phyloP scores from a whole-genome alignment of 495 filamentous ascomycete genomes.

The Evansstolkia leycettana region DNA sequence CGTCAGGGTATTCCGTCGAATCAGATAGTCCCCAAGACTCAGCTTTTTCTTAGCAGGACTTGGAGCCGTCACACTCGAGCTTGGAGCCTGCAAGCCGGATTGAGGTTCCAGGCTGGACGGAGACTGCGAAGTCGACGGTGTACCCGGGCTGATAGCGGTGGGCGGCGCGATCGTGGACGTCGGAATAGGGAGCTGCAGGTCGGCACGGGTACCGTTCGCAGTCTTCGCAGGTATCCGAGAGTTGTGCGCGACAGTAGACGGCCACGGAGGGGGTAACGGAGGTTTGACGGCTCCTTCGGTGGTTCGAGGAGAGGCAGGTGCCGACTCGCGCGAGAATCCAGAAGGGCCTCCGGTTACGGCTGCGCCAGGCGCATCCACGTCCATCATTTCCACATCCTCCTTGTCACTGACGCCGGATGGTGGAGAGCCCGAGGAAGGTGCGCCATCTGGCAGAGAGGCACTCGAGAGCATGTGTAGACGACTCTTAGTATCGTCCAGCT shows the following conservation, averaged over 20 bases:
- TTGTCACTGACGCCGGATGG: not conserved
- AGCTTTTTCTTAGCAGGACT: slow-evolving; percentile 53
- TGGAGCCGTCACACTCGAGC: slow-evolving; percentile 30
- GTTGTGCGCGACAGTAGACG: slow-evolving; percentile 28
- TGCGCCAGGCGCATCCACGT: slow-evolving; percentile 4
- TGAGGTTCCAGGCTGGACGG: slow-evolving; percentile 20
- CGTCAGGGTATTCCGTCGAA: slow-evolving; percentile 30
- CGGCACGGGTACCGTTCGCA: slow-evolving; percentile 12
- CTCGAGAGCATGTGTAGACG: no score
- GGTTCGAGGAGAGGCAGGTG: slow-evolving; percentile 5
- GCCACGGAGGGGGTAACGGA: slow-evolving; percentile 22
- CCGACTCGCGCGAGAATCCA: slow-evolving; percentile 3
- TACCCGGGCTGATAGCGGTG: slow-evolving; percentile 20
- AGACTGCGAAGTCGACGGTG: slow-evolving; percentile 20
- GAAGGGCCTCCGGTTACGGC: slow-evolving; percentile 3
- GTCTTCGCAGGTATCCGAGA: slow-evolving; percentile 15
- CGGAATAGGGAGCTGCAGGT: slow-evolving; percentile 30
- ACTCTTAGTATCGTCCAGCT: no score
- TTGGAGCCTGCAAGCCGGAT: slow-evolving; percentile 11
- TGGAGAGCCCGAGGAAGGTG: no score
- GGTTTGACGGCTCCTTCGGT: slow-evolving; percentile 16
- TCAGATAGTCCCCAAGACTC: slow-evolving; percentile 56
- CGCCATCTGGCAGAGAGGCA: no score
- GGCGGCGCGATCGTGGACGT: slow-evolving; percentile 12
- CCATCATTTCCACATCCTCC: slow-evolving; percentile 9